Evolutionary conservation across 139 green algal genomes (phyloP), one percentile per base, ranked within the genome.

Genomic region (Pleodorina starrii): DNA sequence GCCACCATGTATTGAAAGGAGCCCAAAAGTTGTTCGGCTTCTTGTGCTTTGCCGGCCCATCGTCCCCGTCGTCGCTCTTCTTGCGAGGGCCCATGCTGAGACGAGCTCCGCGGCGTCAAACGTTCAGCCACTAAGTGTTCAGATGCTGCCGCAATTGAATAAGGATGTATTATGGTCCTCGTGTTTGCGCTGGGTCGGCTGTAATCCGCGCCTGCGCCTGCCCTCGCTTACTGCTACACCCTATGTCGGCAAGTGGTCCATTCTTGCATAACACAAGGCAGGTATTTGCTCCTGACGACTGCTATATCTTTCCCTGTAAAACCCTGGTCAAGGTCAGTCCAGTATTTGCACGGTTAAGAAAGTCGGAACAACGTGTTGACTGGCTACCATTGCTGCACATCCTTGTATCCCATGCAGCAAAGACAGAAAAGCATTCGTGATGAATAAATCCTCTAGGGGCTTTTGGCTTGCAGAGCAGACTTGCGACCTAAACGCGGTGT

Each of bases 1-100:
- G 78, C 78, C 78, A 85, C 78, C 78, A 72, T 23, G 51, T 85
- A 36, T 85, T 72, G 78, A 85, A 85, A 1, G 51, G 76, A 51
- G 46, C 75, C 78, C 78, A 85, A 40, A 85, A 85, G 2, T 68
- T 68, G 23, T 54, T 69, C 5, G 78, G 78, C 78, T 72, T 73
- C 29, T 85, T 85, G 32, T 35, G 5, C 46, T 77, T 77, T 3
- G 16, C 40, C 17, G 36, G 19, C 25, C 69, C 69, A 80, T 80
- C 72, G 1, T 80, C 72, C 21, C 40, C 42, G 42, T 80, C 72
- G 19, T 80, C 72, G 72, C 72, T 57, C 42, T 80, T 80, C 42
- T 80, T 80, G 12, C 36, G 36, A 32, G 1, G 17, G 40, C 69
- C 69, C 69, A 77, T 77, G 5, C 54, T 25, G 54, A 32, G 54